phyloP scores from a whole-genome alignment of 2,329 filamentous ascomycete genomes.

The Colletotrichum sp. region DNA sequence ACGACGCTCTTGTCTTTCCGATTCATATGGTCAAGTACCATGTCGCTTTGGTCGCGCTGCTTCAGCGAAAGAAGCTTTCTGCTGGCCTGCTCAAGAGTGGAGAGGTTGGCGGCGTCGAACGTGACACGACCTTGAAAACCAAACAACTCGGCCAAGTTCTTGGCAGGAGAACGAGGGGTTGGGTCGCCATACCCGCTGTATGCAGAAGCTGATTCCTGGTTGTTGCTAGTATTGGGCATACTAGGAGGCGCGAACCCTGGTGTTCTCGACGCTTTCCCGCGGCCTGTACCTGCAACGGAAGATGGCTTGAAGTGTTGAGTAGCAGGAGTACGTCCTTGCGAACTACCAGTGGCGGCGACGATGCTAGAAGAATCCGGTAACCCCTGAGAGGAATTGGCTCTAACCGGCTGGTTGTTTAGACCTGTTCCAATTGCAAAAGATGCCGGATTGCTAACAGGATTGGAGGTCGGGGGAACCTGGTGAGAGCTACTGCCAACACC shows the following conservation, averaged over 20 bases:
- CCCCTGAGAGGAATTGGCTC: neutral
- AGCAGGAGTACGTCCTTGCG: neutral
- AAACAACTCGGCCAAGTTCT: constrained; percentile 19
- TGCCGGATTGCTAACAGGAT: neutral
- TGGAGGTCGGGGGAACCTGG: neutral
- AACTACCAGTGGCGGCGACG: neutral
- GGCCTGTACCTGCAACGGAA: neutral
- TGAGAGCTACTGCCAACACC: neutral
- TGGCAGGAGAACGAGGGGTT: neutral
- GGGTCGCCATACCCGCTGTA: neutral
- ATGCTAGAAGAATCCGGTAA: neutral
- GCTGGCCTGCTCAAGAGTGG: constrained; percentile 25
- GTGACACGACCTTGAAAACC: constrained; percentile 37
- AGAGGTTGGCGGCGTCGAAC: constrained; percentile 24
- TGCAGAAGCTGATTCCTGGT: neutral
- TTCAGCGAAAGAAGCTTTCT: constrained; percentile 27
- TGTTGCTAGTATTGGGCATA: neutral
- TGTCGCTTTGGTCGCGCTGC: neutral
- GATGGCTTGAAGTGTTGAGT: neutral
- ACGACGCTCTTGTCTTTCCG: neutral
- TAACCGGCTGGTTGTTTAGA: neutral
- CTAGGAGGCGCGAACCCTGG: neutral
- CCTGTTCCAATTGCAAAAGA: neutral
- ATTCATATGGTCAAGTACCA: constrained; percentile 4
- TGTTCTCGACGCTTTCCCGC: neutral